Percentiles rank a stretch among this genome's conserved stretches.
Conservation (phyloP, 2,329 filamentous ascomycete species). For the Thelonectria blattea region DNA sequence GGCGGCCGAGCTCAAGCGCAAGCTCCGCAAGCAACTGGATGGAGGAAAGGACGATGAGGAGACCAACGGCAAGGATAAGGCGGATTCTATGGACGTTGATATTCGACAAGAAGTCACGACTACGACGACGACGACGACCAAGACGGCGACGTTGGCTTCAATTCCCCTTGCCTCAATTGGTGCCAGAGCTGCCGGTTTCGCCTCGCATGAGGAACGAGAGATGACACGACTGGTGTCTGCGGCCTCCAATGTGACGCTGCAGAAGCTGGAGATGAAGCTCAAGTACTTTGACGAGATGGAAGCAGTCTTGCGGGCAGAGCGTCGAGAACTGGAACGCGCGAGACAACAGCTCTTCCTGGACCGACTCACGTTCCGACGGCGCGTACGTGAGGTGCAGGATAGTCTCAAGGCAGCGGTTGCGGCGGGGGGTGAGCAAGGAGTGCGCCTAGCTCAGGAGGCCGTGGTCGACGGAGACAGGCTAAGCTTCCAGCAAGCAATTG, state of each 20-base stretch:
- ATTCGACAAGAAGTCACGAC: slow-evolving; percentile 59
- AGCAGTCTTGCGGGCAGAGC: slow-evolving; percentile 86
- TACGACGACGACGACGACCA: slow-evolving; percentile 56
- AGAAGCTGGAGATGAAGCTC: slow-evolving; percentile 95
- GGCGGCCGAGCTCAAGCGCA: slow-evolving; percentile 83
- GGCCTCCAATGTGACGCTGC: slow-evolving; percentile 89
- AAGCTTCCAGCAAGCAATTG: slow-evolving; percentile 56
- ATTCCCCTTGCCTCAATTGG: slow-evolving; percentile 87
- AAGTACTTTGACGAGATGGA: slow-evolving; percentile 98
- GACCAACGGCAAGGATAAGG: slow-evolving; percentile 63
- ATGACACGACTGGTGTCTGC: slow-evolving; percentile 93
- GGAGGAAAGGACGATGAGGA: slow-evolving; percentile 47
- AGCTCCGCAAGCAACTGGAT: slow-evolving; percentile 80
- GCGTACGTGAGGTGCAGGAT: slow-evolving; percentile 83
- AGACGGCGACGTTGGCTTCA: slow-evolving; percentile 65
- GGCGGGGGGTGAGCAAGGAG: slow-evolving; percentile 56
- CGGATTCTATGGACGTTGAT: slow-evolving; percentile 70
- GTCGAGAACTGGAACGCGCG: slow-evolving; percentile 88
- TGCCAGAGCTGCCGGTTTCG: slow-evolving; percentile 83
- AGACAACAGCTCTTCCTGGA: slow-evolving; percentile 94
- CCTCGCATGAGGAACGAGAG: slow-evolving; percentile 95
- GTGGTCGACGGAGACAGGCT: slow-evolving; percentile 58
- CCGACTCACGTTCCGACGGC: slow-evolving; percentile 85
- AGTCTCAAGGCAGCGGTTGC: slow-evolving; percentile 64
- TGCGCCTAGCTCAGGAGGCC: slow-evolving; percentile 54